These are phyloP conservation scores for Gracilaria gracilis DNA, from an alignment of 23 red algal genomes.

Conservation along the genomic window DNA sequence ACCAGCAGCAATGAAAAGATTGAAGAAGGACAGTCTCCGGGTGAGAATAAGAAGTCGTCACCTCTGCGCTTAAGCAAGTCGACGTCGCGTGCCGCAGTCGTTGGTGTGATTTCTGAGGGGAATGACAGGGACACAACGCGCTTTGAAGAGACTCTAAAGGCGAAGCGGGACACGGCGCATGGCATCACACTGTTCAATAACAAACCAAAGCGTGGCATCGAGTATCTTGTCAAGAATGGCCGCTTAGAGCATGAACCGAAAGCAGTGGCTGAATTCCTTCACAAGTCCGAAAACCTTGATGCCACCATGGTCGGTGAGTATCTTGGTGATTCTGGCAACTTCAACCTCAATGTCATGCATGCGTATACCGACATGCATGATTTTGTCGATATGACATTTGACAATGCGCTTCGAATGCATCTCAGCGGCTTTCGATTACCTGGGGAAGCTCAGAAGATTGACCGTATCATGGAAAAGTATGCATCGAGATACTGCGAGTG, in stretches of 20 bases:
- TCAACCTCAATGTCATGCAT: conserved; percentile 91
- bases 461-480: conserved; percentile 98
- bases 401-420: conserved; percentile 84
- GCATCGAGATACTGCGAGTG: conserved; percentile 92
- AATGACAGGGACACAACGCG: conserved; percentile 68
- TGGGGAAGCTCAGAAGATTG: conserved; percentile 99
- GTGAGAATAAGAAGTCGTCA: not conserved
- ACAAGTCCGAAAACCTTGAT: conserved; percentile 79
- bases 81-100: conserved; percentile 3
- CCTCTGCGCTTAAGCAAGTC: conserved; percentile 34
- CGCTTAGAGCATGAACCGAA: conserved; percentile 62
- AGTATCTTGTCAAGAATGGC: conserved; percentile 55
- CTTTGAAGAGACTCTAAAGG: conserved; percentile 77
- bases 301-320: conserved; percentile 89
- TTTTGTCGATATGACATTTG: conserved; percentile 83
- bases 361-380: conserved; percentile 92
- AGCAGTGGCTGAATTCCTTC: conserved; percentile 82
- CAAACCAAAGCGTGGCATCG: conserved; percentile 85
- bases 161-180: conserved; percentile 75
- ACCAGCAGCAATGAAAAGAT: conserved; percentile 10
- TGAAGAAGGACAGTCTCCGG: not conserved
- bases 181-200: conserved; percentile 85
- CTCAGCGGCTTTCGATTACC: conserved; percentile 89
- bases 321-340: conserved; percentile 81
- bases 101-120: conserved; percentile 71